Conservation (phyloP, 192 early-diverging fungal species). For the Ambispora gerdemannii region DNA sequence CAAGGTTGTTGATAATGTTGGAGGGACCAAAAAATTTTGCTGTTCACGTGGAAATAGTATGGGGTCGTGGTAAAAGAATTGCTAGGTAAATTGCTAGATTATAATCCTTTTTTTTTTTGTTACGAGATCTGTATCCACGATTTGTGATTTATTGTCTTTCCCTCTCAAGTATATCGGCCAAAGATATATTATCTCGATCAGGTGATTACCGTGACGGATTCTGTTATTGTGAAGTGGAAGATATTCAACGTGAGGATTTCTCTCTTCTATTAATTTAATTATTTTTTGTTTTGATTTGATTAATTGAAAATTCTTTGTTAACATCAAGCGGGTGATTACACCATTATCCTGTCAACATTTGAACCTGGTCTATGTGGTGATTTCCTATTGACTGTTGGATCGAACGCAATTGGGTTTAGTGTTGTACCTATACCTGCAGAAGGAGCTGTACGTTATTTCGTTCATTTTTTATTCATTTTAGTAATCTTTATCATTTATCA, state of each 20-base stretch:
- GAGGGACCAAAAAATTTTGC: conserved; percentile 64
- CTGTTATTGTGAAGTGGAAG: conserved; percentile 65
- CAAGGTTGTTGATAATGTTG: conserved; percentile 53
- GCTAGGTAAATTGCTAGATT: conserved; percentile 52
- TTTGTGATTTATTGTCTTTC: conserved; percentile 8
- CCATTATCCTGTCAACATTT: conserved; percentile 75
- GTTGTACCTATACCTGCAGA: conserved; percentile 64
- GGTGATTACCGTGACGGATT: conserved; percentile 75
- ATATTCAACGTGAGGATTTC: conserved; percentile 48
- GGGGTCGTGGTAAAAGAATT: conserved; percentile 66
- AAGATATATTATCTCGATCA: conserved; percentile 66
- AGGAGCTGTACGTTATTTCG: conserved; percentile 67
- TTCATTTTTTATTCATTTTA: too few relatives aligned
- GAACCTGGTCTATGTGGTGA: conserved; percentile 65
- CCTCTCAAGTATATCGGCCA: conserved; percentile 42
- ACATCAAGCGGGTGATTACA: conserved; percentile 68
- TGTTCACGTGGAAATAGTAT: conserved; percentile 66
- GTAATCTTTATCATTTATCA: too few relatives aligned
- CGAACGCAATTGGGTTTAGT: conserved; percentile 48
- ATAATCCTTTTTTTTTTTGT: background rate
- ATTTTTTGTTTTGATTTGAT: background rate
- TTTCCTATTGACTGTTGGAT: conserved; percentile 64
- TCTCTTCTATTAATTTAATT: background rate
- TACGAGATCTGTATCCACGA: background rate
- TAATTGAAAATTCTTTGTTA: background rate